Base-by-base conservation (phyloP, 306 rosid species). In the Corylus heterophylla region DNA sequence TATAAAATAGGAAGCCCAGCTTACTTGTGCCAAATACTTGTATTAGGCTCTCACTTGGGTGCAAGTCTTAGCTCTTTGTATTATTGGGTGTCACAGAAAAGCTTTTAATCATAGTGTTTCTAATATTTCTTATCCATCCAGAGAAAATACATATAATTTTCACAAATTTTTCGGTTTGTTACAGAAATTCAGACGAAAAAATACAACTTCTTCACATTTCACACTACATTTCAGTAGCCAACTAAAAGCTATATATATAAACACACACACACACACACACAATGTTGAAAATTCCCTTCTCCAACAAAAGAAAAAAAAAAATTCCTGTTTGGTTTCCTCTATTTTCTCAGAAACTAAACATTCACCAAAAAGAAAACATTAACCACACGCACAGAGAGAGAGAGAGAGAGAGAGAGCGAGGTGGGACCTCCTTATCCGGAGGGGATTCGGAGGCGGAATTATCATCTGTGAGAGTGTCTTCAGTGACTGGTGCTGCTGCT, bases 381-480 rank as follows among this genome's bases (percentile, higher is more conserved):
- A 66, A 66, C 8, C 49, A 67, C 29, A 67, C 16, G 16, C 29
- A 20, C 6, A 58, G 12, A 22, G 14, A 73, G 25, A 45, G 22
- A n/a, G n/a, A 77, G 16, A 22, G 27, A 29, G 64, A 50, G 59
- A 2, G 58, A 17, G 45, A 66, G 58, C 22, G 8, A 77, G 67
- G 52, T 22, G 4, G 31, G 20, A 89, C 92, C 92, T 87, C 84
- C 3, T 76, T 74, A 49, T 66, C 79, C 2, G 75, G 84, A 77
- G 80, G 54, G 42, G 79, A 63, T 52, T 76, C 78, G 6, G 77
- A 22, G 70, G 67, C 18, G 62, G 66, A 17, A 70, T 80, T 64
- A 27, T 64, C 78, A 54, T 63, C 81, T 7, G 61, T 76, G 18
- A 71, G 44, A 13, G 86, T 68, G 18, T 84, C 89, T 48, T 82